Evolutionary conservation across 306 rosid species (phyloP).

Genomic region (Trifolium fragiferum): DNA sequence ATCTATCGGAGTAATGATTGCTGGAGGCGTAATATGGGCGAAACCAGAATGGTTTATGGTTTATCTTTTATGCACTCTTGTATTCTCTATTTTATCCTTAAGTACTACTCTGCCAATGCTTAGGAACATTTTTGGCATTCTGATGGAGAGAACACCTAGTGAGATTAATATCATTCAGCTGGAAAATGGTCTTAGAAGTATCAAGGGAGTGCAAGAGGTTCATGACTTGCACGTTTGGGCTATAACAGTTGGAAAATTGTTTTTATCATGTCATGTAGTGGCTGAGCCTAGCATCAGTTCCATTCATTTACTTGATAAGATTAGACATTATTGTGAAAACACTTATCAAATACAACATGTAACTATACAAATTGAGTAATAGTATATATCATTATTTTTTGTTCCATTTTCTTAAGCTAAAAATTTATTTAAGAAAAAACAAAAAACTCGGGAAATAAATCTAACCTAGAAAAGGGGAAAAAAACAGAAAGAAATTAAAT

Average conservation of each 20-base stretch:
- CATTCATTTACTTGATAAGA: constrained; percentile 52
- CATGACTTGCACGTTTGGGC: constrained; percentile 92
- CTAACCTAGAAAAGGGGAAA: no score
- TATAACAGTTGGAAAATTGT: constrained; percentile 73
- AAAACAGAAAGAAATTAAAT: no score
- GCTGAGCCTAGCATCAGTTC: constrained; percentile 62
- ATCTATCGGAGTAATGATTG: constrained; percentile 92
- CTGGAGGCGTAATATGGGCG: constrained; percentile 81
- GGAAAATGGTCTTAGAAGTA: constrained; percentile 62
- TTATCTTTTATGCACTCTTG: constrained; percentile 76
- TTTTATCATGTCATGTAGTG: constrained; percentile 74
- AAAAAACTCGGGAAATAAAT: no score
- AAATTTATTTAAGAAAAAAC: no score
- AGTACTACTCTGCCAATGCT: constrained; percentile 75
- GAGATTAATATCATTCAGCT: constrained; percentile 63
- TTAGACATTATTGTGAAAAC: constrained; percentile 67
- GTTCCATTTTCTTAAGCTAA: neutral
- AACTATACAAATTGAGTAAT: constrained; percentile 81
- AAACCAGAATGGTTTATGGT: constrained; percentile 76
- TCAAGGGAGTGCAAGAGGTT: constrained; percentile 72
- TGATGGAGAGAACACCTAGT: constrained; percentile 74
- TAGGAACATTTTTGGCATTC: constrained; percentile 60
- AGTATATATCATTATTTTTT: constrained; percentile 9
- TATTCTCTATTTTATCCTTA: constrained; percentile 75
- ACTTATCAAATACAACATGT: constrained; percentile 66